Base-by-base conservation (phyloP, 202 grass and related monocot genomes). In the Carex arenaria region DNA sequence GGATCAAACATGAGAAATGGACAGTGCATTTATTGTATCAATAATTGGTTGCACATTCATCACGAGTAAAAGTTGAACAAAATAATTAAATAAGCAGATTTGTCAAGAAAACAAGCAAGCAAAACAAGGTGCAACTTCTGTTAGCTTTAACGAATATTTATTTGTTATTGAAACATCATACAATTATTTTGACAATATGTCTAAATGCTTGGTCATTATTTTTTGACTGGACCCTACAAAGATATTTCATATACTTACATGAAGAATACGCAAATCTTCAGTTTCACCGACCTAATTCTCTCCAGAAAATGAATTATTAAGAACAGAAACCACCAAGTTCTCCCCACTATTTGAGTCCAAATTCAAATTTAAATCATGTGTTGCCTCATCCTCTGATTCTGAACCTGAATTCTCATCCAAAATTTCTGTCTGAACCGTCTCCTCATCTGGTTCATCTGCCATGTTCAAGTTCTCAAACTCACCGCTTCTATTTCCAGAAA, bases 391-490 rank as follows among this genome's bases (percentile, higher is more conserved):
- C 6, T 88, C 86, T 0, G 87, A 80, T 2, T 94, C 95, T 20
- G 92, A 94, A 88, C 80, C 80, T 65, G 87, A 90, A 77, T 85
- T 77, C 30, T 61, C 67, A 68, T 90, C 87, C 85, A 92, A 86
- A 66, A 60, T 75, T 52, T 95, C 92, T 2, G 72, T 81, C 11
- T 85, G 92, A 87, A 91, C 69, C 73, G 83, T 94, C 87, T 98
- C 95, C 40, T 91, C 87, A 74, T 92, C 92, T 71, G 85, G 85
- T 84, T 94, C 92, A 20, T 49, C 81, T 64, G 69, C 69, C 72
- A 65, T 82, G 31, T 85, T 81, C 47, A 77, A 86, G 72, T 87
- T 86, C 1, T 80, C 88, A 60, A 59, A 52, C 74, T 81, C 84
- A 57, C 85, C 80, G 14, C 76, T 80, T 49, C 62, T 79, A 69